Evolutionary conservation across 2,329 filamentous ascomycete species (phyloP).

Genomic region (Nigrospora osmanthi): DNA sequence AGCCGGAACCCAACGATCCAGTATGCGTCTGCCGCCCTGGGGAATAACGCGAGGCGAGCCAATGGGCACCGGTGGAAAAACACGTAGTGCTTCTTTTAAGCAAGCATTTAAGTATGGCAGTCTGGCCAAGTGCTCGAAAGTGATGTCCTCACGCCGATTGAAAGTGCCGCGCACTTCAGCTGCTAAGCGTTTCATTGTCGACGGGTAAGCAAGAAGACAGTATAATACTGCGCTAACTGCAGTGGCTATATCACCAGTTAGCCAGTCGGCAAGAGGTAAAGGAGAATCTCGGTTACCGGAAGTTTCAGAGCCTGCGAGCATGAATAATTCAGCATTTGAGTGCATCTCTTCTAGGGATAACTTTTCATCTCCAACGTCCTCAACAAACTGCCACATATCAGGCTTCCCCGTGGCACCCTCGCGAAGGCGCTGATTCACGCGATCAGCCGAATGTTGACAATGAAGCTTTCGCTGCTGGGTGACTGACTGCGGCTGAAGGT

Average conservation of each 20-base stretch:
- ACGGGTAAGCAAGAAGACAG: constrained; percentile 15
- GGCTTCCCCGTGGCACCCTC: constrained; percentile 9
- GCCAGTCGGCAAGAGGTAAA: constrained; percentile 10
- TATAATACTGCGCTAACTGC: constrained; percentile 18
- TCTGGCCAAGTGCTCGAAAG: constrained; percentile 9
- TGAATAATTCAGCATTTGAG: constrained; percentile 7
- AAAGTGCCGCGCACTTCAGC: constrained; percentile 17
- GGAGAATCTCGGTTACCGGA: constrained; percentile 1
- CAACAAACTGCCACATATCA: constrained; percentile 13
- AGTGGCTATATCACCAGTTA: constrained; percentile 19
- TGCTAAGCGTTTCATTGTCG: constrained; percentile 11
- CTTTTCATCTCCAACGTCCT: constrained; percentile 6
- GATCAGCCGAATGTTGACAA: constrained; percentile 12
- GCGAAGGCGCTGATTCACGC: constrained; percentile 14
- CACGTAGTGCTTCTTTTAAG: constrained; percentile 13
- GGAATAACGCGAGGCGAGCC: constrained; percentile 11
- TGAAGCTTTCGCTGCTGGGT: constrained; percentile 7
- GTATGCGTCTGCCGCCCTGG: constrained; percentile 13
- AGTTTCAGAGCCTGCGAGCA: constrained; percentile 6
- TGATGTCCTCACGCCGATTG: constrained; percentile 15
- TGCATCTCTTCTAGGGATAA: constrained; percentile 9
- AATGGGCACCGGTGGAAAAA: constrained; percentile 14
- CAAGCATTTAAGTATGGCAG: constrained; percentile 18
- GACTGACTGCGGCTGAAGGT: constrained; percentile 11
- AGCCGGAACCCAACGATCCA: constrained; percentile 11